These are phyloP conservation scores for Trichoderma virens DNA, from an alignment of 495 filamentous ascomycete genomes.

Conservation along the genomic window DNA sequence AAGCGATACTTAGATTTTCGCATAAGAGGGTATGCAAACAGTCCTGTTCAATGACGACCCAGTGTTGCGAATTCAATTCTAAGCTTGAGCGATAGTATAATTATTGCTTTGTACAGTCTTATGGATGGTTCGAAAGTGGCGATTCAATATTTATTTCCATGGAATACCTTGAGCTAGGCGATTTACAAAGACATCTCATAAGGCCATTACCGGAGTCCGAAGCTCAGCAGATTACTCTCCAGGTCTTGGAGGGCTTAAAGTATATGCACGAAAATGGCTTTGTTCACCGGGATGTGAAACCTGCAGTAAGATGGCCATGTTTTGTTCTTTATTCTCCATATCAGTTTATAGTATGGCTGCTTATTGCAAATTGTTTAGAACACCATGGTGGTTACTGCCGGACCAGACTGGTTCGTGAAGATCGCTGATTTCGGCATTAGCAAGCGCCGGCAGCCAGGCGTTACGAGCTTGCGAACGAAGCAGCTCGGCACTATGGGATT, in stretches of 20 bases:
- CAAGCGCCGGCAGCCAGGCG: constrained; percentile 21
- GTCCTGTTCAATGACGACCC: neutral
- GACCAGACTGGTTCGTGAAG: constrained; percentile 37
- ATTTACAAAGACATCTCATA: constrained; percentile 22
- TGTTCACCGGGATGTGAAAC: constrained; percentile 46
- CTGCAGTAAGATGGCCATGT: constrained; percentile 16
- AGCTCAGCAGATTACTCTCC: constrained; percentile 26
- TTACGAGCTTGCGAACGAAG: too few relatives aligned
- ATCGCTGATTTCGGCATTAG: constrained; percentile 46
- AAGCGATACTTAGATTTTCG: constrained; percentile 13
- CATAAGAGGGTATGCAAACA: constrained; percentile 2
- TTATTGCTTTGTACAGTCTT: constrained; percentile 25
- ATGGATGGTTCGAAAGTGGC: constrained; percentile 33
- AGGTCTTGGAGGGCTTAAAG: constrained; percentile 37
- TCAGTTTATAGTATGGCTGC: neutral
- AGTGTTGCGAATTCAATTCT: neutral
- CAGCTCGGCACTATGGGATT: too few relatives aligned
- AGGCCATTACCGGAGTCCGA: constrained; percentile 25
- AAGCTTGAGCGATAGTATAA: constrained; percentile 12
- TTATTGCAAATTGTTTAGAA: constrained; percentile 17
- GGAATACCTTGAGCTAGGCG: constrained; percentile 31
- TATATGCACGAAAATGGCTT: constrained; percentile 43
- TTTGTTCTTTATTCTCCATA: neutral
- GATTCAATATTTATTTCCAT: constrained; percentile 32
- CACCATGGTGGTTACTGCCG: constrained; percentile 14